Evolutionary conservation across 805 yeast genomes (phyloP), one percentile per base, ranked within the genome.

Genomic region (Candida awuae): DNA sequence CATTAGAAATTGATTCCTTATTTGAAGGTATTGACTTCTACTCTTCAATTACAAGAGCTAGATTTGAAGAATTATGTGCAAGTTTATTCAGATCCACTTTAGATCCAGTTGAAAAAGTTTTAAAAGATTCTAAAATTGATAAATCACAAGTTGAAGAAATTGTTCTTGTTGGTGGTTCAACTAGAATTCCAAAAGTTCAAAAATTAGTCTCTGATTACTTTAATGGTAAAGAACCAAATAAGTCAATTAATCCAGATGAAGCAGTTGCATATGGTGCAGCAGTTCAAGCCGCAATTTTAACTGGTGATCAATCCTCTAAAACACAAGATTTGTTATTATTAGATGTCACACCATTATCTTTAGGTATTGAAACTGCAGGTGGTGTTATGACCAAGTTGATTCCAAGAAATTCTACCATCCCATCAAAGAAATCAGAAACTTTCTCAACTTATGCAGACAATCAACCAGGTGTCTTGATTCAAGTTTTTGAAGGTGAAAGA

Each of bases 201-300:
- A 87, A 86, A 71, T 75, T 88, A 58, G 94, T 87, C 39, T 81
- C 95, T 52, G 97, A 88, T 68, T 87, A 79, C 80, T 87, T 88
- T 77, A 84, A 87, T 68, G 96, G 96, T 63, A 88, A 87, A 74
- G 94, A 87, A 70, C 94, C 94, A 67, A 84, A 85, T 75, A 84
- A 80, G 71, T 84, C 95, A 39, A 87, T 87, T 67, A 87, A 87
- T 80, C 96, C 97, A 56, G 96, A 87, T 74, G 96, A 87, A 73
- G 96, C 96, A 59, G 97, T 87, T 67, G 97, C 97, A 58, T 87
- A 87, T 71, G 96, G 97, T 81, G 97, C 97, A 52, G 96, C 96
- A 51, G 96, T 87, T 53, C 97, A 87, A 75, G 96, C 95, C 52
- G 96, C 97, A 54, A 87, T 87, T 62, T 76, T 87, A 63, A 78